Conservation (phyloP, 495 filamentous ascomycete genomes). For the Talaromyces adpressus region DNA sequence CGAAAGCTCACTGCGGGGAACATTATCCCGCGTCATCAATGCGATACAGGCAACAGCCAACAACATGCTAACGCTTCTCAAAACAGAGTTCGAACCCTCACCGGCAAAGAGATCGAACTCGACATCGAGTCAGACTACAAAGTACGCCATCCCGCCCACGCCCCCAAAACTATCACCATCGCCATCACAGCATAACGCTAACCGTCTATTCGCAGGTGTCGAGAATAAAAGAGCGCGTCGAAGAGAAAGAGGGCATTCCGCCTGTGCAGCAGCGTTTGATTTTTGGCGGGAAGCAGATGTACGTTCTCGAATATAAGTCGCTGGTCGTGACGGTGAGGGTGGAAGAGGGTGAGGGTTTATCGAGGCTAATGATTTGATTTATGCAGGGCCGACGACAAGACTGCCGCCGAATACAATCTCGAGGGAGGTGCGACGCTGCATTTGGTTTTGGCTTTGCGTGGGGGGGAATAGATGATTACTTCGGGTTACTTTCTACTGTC, state of each 20-base stretch:
- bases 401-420: conserved; percentile 75
- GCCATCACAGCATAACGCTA: neutral
- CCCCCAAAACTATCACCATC: too few species aligned
- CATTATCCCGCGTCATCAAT: neutral
- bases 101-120: conserved; percentile 97
- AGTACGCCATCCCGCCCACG: conserved; percentile 37
- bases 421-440: conserved; percentile 92
- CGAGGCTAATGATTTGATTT: neutral
- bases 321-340: neutral
- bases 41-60: neutral
- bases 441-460: conserved; percentile 87
- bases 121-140: conserved; percentile 93
- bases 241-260: conserved; percentile 97
- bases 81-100: conserved; percentile 87
- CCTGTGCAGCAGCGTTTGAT: conserved; percentile 96
- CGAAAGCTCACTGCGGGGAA: neutral
- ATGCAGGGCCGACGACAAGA: conserved; percentile 83
- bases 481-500: neutral
- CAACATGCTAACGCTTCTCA: neutral
- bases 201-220: conserved; percentile 60
- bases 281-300: conserved; percentile 98
- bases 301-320: conserved; percentile 16
- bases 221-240: conserved; percentile 94
- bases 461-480: conserved; percentile 38
- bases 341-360: neutral